Percentiles rank a stretch among this genome's conserved stretches.
Evolutionary conservation across 176 grass and related monocot genomes (phyloP).

Genomic region (Areca catechu): DNA sequence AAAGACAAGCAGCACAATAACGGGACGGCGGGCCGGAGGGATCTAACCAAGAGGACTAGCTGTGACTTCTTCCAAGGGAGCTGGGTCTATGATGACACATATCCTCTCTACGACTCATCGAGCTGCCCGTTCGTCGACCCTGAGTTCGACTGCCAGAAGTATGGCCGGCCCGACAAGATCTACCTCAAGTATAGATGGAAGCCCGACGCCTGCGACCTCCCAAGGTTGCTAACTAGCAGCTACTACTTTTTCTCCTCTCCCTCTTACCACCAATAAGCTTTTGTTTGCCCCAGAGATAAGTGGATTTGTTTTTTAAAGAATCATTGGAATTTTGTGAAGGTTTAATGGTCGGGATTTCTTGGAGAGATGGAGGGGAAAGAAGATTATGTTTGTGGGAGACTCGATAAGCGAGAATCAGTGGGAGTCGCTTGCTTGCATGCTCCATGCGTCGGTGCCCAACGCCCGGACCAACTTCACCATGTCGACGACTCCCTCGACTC

Average conservation of each 20-base stretch:
- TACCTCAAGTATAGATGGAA: slow-evolving; percentile 92
- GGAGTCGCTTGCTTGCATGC: slow-evolving; percentile 93
- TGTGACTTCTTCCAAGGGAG: slow-evolving; percentile 83
- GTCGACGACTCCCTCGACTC: slow-evolving; percentile 41
- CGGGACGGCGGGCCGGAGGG: background rate
- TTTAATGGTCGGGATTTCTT: slow-evolving; percentile 59
- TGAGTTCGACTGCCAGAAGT: slow-evolving; percentile 87
- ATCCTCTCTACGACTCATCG: slow-evolving; percentile 57
- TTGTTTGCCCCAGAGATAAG: no score
- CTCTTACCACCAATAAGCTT: no score
- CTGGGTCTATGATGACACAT: slow-evolving; percentile 58
- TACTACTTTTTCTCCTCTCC: no score
- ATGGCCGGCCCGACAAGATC: slow-evolving; percentile 58
- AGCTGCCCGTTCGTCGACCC: slow-evolving; percentile 76
- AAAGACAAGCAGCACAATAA: no score
- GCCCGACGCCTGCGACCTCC: slow-evolving; percentile 68
- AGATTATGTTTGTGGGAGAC: slow-evolving; percentile 98
- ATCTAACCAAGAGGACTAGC: slow-evolving; percentile 20
- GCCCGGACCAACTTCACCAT: slow-evolving; percentile 42
- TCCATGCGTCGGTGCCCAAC: slow-evolving; percentile 57
- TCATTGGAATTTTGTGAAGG: slow-evolving; percentile 23
- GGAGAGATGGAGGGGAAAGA: slow-evolving; percentile 73
- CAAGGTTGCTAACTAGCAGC: slow-evolving; percentile 21
- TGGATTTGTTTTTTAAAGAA: no score
- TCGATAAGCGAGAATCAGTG: slow-evolving; percentile 96